Evolutionary conservation across 2,329 filamentous ascomycete genomes (phyloP), one percentile per base, ranked within the genome.

Genomic region (Ceratocystis harringtonii): DNA sequence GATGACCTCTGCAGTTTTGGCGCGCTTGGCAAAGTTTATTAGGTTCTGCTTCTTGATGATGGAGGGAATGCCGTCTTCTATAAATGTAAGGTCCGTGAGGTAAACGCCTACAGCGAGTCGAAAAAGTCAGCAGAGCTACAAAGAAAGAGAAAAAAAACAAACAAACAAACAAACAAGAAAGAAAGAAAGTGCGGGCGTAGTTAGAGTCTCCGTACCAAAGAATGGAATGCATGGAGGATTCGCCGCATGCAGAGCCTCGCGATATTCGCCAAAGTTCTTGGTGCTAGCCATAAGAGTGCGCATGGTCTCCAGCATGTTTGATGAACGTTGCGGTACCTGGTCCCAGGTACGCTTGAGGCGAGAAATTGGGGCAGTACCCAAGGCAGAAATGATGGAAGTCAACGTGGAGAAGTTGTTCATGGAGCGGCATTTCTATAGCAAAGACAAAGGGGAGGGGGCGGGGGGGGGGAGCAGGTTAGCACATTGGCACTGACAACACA

Each of bases 221-320:
- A 99, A 99, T 4, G 94, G 94, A 73, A 97, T 97, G 74, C 94
- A 99, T 12, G 94, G 94, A 19, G 94, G 94, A 71, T 96, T 96
- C 30, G 92, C 91, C 65, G 87, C 86, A 78, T 96, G 92, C 65
- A 99, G 79, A 32, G 90, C 86, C 73, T 97, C 94, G 74, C 94
- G 85, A 75, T 99, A 99, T 75, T 96, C 92, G 71, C 89, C 89
- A 78, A 97, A 99, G 76, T 99, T 99, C 79, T 95, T 96, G 58
- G 91, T 96, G 75, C 91, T 96, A 25, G 89, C 90, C 91, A 99
- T 99, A 66, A 97, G 81, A 70, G 86, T 87, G 65, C 92, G 88
- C 91, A 99, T 96, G 62, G 84, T 87, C 75, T 99, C 94, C 45
- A 99, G 78, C 6, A 88, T 85, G 12, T 82, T 79, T 69, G 87